Base-by-base conservation (phyloP, 73 alveolate species). In the Paramecium pentaurelia region DNA sequence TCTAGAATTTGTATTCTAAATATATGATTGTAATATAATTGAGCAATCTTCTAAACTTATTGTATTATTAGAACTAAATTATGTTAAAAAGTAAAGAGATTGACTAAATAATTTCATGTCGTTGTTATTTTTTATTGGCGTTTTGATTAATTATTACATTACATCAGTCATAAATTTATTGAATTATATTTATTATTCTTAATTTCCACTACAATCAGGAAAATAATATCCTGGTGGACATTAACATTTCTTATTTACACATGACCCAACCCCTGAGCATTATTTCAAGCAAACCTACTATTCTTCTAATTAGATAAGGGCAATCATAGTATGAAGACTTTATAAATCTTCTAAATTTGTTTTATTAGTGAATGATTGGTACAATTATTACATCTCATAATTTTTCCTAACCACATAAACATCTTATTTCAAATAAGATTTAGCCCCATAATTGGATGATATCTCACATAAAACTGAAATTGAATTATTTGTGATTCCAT, bases 181-280 rank as follows among this genome's bases (percentile, higher is more conserved):
- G n/a, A 32, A 36, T 14, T 11, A 0, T 3, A 3, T 36, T 32
- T 30, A 68, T 30, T 68, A 30, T 2, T 68, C 85, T 25, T 68
- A 32, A 36, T 36, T 68, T 30, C 85, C 85, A 68, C 85, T 68
- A 68, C 85, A 68, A 25, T 68, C 85, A 68, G 22, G 54, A 68
- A 68, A 68, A 12, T 68, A 68, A 68, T 68, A 68, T 14, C 85
- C 85, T 4, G 85, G 85, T 0, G 85, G 85, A 3, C 85, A 68
- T 68, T 68, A 14, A 27, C 85, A 68, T 68, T 36, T 68, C 11
- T 36, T 36, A 32, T 68, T 32, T 2, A 68, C 49, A 68, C 85
- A 68, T 14, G 51, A 27, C 10, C 85, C 85, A 68, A 68, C 85
- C 0, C 85, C 85, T 68, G 85, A 68, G 11, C 85, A 68, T 22